These are phyloP conservation scores for Apiospora pterosperma DNA, from an alignment of 2,329 filamentous ascomycete genomes.

Conservation along the genomic window DNA sequence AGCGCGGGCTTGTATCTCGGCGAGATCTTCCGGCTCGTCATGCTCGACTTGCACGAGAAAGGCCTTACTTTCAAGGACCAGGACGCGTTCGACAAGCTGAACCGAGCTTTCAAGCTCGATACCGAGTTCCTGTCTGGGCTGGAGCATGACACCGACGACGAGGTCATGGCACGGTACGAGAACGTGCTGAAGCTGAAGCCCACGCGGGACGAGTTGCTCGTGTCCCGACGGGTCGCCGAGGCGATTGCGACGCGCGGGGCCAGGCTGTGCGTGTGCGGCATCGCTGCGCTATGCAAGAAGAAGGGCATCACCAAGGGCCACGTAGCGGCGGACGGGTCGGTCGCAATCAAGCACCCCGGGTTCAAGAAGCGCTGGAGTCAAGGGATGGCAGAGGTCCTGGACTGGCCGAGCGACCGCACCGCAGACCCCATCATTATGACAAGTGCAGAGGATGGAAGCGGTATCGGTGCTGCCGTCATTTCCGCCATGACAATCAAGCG, in stretches of 20 bases:
- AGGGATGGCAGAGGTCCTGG: constrained; percentile 69
- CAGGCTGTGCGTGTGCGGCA: constrained; percentile 69
- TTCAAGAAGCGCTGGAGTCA: constrained; percentile 70
- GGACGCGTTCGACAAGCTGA: constrained; percentile 54
- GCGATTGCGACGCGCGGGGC: constrained; percentile 72
- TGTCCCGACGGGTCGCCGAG: constrained; percentile 68
- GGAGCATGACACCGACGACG: constrained; percentile 68
- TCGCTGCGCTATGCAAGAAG: constrained; percentile 74
- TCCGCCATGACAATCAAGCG: constrained; percentile 39
- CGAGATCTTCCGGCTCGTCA: constrained; percentile 66
- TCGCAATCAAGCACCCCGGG: constrained; percentile 78
- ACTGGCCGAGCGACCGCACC: constrained; percentile 63
- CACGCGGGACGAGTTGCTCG: constrained; percentile 63
- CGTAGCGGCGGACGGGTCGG: constrained; percentile 72
- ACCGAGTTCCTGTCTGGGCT: constrained; percentile 69
- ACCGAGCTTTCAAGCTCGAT: constrained; percentile 68
- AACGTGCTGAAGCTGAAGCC: constrained; percentile 56
- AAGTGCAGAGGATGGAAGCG: constrained; percentile 70
- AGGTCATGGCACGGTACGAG: constrained; percentile 62
- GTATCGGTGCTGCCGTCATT: constrained; percentile 73
- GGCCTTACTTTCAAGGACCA: constrained; percentile 65
- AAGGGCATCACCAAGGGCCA: constrained; percentile 67
- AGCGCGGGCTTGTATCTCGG: constrained; percentile 69
- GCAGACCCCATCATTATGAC: constrained; percentile 65
- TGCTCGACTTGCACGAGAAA: constrained; percentile 44